Evolutionary conservation across 2,329 filamentous ascomycete species (phyloP).

Genomic region (Blastomyces emzantsi): DNA sequence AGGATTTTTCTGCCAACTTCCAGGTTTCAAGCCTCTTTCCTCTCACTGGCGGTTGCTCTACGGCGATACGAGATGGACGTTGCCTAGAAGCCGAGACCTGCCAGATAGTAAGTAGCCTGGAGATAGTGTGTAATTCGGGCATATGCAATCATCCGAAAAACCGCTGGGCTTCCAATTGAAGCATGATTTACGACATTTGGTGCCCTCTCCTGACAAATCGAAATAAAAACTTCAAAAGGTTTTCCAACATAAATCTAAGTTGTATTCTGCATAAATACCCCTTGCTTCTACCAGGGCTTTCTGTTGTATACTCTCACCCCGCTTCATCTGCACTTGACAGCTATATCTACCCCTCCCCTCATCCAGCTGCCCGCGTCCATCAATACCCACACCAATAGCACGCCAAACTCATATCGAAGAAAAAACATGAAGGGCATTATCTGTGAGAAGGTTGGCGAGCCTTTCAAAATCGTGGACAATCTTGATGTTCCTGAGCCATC

Average conservation of each 20-base stretch:
- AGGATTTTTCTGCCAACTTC: background rate
- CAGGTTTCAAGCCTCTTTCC: too few relatives aligned
- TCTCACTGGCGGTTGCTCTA: too few relatives aligned
- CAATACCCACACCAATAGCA: background rate
- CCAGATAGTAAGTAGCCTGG: too few relatives aligned
- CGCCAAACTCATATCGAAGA: background rate
- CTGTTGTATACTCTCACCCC: background rate
- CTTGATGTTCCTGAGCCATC: constrained; percentile 11
- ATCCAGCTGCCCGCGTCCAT: background rate
- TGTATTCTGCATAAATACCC: background rate
- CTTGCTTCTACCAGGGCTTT: background rate
- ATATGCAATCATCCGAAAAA: background rate
- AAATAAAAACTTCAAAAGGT: background rate
- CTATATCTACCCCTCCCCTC: background rate
- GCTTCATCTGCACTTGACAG: background rate
- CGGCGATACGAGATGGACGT: background rate
- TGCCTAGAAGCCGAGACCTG: background rate
- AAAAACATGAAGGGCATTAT: constrained; percentile 12
- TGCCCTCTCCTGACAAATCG: background rate
- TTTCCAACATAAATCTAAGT: background rate
- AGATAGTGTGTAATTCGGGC: too few relatives aligned
- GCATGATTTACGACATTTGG: background rate
- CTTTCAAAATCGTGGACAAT: constrained; percentile 12
- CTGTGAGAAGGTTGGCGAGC: constrained; percentile 11
- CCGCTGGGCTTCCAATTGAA: background rate